phyloP scores from a whole-genome alignment of 129 eudicot species.

The Dittrichia graveolens region DNA sequence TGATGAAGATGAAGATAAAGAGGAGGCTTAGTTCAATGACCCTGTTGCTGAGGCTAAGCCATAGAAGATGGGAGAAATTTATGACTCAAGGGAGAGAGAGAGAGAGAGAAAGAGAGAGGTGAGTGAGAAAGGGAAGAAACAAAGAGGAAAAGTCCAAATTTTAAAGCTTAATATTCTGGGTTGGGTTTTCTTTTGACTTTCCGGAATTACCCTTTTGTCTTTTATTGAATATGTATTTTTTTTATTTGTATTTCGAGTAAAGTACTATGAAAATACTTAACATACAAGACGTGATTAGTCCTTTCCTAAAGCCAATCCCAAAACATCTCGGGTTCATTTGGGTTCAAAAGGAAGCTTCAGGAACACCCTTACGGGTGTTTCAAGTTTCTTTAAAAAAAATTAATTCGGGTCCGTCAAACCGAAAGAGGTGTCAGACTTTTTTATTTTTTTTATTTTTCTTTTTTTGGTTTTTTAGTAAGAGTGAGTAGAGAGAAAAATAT shows the following conservation, averaged over 20 bases:
- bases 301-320: background rate
- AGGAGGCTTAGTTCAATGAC: slow-evolving; percentile 1
- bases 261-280: background rate
- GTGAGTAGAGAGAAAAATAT: too few relatives aligned
- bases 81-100: slow-evolving; percentile 26
- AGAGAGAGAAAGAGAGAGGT: background rate
- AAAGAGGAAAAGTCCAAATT: slow-evolving; percentile 35
- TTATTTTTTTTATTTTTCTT: too few relatives aligned
- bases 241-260: background rate
- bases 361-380: too few relatives aligned
- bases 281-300: background rate
- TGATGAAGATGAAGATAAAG: slow-evolving; percentile 32
- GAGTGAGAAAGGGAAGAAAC: slow-evolving; percentile 18
- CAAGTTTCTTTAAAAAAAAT: too few relatives aligned
- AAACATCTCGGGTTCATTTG: too few relatives aligned
- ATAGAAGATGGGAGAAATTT: slow-evolving; percentile 34
- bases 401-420: too few relatives aligned
- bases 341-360: too few relatives aligned
- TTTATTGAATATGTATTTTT: background rate
- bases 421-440: too few relatives aligned
- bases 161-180: slow-evolving; percentile 29
- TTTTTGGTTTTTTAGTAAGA: too few relatives aligned
- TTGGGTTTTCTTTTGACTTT: slow-evolving; percentile 20
- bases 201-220: slow-evolving; percentile 22
- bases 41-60: slow-evolving; percentile 32